Conservation (phyloP, 345 rosid genomes). For the Ceriops decandra region DNA sequence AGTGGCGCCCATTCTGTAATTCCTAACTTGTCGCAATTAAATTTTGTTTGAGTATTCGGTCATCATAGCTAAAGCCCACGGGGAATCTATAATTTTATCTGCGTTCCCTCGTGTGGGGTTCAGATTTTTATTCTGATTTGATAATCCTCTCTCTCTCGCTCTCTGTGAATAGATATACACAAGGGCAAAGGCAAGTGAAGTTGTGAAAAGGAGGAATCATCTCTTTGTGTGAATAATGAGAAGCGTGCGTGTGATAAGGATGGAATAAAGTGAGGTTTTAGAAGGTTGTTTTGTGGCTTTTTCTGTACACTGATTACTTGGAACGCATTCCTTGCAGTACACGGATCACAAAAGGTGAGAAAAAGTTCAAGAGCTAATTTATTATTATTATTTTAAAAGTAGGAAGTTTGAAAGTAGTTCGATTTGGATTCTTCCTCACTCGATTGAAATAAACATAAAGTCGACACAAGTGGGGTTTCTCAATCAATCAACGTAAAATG, state of each 20-base stretch:
- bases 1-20: not conserved
- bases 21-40: not conserved
- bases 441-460: slow-evolving; percentile 13
- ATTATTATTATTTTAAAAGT: no score
- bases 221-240: slow-evolving; percentile 11
- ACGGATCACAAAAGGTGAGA: slow-evolving; percentile 12
- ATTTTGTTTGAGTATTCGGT: not conserved
- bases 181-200: not conserved
- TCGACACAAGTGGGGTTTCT: slow-evolving; percentile 16
- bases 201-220: not conserved
- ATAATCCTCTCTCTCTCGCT: not conserved
- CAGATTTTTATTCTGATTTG: slow-evolving; percentile 5
- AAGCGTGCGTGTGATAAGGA: slow-evolving; percentile 36
- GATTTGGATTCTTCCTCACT: slow-evolving; percentile 23
- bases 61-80: not conserved
- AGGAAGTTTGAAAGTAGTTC: not conserved
- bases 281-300: slow-evolving; percentile 19
- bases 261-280: slow-evolving; percentile 33
- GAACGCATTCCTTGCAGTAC: slow-evolving; percentile 6
- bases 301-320: slow-evolving; percentile 4
- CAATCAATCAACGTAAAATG: slow-evolving; percentile 1
- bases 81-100: slow-evolving; percentile 12
- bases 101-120: slow-evolving; percentile 32
- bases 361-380: not conserved
- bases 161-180: not conserved